Evolutionary conservation across 164 flowering plant species (phyloP), one percentile per base, ranked within the genome.

Genomic region (Berberis vulgaris): DNA sequence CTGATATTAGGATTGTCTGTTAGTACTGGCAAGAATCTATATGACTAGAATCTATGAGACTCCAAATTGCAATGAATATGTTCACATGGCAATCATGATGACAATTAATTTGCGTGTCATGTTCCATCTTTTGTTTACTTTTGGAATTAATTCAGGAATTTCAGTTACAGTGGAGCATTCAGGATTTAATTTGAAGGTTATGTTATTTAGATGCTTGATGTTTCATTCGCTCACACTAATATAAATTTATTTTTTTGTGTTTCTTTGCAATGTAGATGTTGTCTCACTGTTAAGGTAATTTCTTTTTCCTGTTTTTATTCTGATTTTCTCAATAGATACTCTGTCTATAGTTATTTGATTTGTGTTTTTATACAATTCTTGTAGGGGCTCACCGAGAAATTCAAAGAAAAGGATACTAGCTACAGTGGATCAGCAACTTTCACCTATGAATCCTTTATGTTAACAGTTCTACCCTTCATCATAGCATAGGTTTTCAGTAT

Each of bases 311-410:
- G 4, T 4, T 41, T 57, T 40, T 10, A 57, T 57, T 5, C 12
- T 57, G n/a, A 50, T 50, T 13, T 40, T 57, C 43, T 12, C 38
- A 54, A 12, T 54, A 56, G 7, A n/a, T 4, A 2, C 42, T 41
- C 3, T 40, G 4, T 39, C 41, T 0, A 42, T 6, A 7, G 7
- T 6, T 41, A 9, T 40, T 57, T 4, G 41, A 1, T 41, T 12
- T 3, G 10, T 5, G 0, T 40, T 49, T 39, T 7, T 7, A 1
- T 63, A 7, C 2, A 57, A 38, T 26, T 13, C 1, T 3, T 78
- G 76, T 81, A 85, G 91, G 95, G 95, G 2, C 75, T 88, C 40
- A 83, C 91, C 1, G 95, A 88, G 72, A 88, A 88, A 63, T 88
- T 88, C 77, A 86, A 86, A 84, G 95, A 84, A 65, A 86, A 74